Evolutionary conservation across 306 rosid species (phyloP), one percentile per base, ranked within the genome.

Genomic region (Malus sieversii): DNA sequence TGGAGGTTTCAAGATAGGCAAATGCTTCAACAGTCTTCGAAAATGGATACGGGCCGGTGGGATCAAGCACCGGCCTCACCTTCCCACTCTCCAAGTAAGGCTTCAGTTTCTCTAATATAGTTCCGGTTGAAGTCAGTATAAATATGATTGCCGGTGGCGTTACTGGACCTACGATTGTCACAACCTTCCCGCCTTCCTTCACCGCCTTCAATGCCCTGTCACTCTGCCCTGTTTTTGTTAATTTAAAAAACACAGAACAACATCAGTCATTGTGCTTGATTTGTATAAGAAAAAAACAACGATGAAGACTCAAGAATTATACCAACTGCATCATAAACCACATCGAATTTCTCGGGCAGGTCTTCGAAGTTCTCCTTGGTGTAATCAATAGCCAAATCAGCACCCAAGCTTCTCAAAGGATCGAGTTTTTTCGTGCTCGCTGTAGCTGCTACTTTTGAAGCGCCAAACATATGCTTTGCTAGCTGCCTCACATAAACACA

Each of bases 281-380:
- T 16, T 48, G 14, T 16, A 4, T 35, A 35, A 35, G 40, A 35
- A 35, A 35, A 35, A 35, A 35, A 6, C 15, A 18, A 51, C 27
- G 14, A 27, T 23, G 75, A 66, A 38, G 23, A 10, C 23, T 68
- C 6, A 33, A 46, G 75, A 4, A 52, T 82, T 83, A 7, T 12
- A 92, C 97, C 96, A 68, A 90, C 87, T 73, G 93, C 22, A 51
- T 92, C 92, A 29, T 77, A 92, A 8, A 90, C 91, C 0, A 90
- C 80, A 78, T 90, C 96, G 72, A 90, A 90, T 80, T 92, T 90
- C 75, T 92, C 97, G 0, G 83, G 66, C 2, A 88, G 73, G 3
- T 92, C 87, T 73, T 83, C 90, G 40, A 74, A 73, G 48, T 88
- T 90, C 70, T 83, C 77, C 77, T 84, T 92, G 42, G 89, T 88